Evolutionary conservation across 305 asterid species (phyloP).

Genomic region (Withania somnifera): DNA sequence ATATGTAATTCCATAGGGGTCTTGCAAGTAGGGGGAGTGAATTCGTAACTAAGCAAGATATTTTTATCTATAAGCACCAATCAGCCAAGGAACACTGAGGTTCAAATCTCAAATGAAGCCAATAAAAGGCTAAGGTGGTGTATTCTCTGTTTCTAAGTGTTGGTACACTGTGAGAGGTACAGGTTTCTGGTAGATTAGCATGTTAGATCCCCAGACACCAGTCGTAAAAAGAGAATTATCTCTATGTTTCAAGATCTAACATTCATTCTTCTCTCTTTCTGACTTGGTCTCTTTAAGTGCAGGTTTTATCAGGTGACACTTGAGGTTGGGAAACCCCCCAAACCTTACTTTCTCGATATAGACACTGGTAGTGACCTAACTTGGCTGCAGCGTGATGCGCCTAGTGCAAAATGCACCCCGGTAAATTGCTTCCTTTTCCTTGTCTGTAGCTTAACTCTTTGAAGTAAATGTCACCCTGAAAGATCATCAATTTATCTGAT

Average conservation of each 20-base stretch:
- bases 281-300: background rate
- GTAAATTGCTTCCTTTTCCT: constrained; percentile 14
- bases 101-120: background rate
- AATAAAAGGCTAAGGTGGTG: background rate
- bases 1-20: background rate
- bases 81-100: background rate
- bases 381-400: constrained; percentile 81
- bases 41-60: background rate
- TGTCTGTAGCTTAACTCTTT: background rate
- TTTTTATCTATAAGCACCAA: background rate
- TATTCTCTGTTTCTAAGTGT: background rate
- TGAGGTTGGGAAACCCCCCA: constrained; percentile 56
- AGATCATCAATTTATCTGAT: background rate
- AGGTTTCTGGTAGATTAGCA: background rate
- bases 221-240: background rate
- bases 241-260: background rate
- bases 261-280: background rate
- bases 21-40: background rate
- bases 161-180: background rate
- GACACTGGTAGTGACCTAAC: constrained; percentile 76
- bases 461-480: background rate
- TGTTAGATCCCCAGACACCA: background rate
- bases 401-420: constrained; percentile 51
- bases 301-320: constrained; percentile 29
- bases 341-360: constrained; percentile 49